Evolutionary conservation across 805 yeast genomes (phyloP).

Genomic region (Saccharomycopsis sp.): DNA sequence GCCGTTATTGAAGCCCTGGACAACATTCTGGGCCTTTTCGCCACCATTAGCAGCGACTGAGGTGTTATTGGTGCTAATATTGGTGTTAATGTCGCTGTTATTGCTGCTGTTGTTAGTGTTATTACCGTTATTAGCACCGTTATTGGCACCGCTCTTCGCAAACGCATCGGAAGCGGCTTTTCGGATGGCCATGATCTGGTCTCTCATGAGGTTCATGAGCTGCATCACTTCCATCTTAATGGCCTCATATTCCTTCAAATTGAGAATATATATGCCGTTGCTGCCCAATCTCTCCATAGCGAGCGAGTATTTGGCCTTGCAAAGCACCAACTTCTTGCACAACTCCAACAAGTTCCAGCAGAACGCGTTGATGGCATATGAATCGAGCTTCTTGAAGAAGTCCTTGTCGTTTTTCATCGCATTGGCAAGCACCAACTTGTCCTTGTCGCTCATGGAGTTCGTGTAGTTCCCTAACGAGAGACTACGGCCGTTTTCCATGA

Average conservation of each 20-base stretch:
- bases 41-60: not conserved
- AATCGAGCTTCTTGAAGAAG: not conserved
- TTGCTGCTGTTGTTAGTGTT: constrained; percentile 6
- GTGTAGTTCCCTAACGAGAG: not conserved
- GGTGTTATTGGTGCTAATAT: not conserved
- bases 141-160: constrained; percentile 1
- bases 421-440: not conserved
- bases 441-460: not conserved
- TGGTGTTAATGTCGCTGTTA: not conserved
- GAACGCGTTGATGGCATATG: not conserved
- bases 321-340: not conserved
- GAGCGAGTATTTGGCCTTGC: not conserved
- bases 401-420: not conserved
- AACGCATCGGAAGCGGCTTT: not conserved
- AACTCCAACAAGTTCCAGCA: not conserved
- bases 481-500: constrained; percentile 2
- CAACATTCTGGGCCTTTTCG: not conserved
- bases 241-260: not conserved
- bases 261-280: not conserved
- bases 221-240: not conserved
- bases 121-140: constrained; percentile 1
- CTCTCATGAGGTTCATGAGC: not conserved
- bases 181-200: not conserved
- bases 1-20: too few species aligned
- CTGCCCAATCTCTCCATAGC: not conserved